phyloP scores from a whole-genome alignment of 768 basidiomycete species.

The Multifurca ochricompacta region DNA sequence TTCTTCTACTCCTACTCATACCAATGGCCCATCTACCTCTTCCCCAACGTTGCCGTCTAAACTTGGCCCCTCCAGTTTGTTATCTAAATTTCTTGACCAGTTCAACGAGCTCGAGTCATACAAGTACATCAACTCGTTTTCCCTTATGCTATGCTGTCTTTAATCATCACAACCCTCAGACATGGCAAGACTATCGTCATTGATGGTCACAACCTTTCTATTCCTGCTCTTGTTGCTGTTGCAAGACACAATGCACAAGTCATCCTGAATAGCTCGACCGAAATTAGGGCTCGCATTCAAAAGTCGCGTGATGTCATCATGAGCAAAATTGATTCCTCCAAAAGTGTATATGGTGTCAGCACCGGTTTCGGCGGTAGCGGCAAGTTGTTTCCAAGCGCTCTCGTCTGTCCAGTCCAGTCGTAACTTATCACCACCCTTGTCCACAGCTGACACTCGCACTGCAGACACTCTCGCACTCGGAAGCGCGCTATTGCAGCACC shows the following conservation, averaged over 20 bases:
- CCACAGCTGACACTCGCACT: constrained; percentile 71
- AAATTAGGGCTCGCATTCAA: constrained; percentile 44
- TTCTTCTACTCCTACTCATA: neutral
- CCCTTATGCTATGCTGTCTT: neutral
- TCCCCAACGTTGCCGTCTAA: too few species aligned
- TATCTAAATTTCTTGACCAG: constrained; percentile 51
- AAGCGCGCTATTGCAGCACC: constrained; percentile 78
- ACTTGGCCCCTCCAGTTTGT: constrained; percentile 28
- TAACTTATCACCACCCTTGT: constrained; percentile 4
- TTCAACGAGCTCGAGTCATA: constrained; percentile 55
- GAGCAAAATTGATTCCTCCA: constrained; percentile 56
- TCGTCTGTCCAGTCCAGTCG: constrained; percentile 14
- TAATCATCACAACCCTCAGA: constrained; percentile 30
- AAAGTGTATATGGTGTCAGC: constrained; percentile 78
- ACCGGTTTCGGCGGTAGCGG: constrained; percentile 87
- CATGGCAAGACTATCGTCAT: constrained; percentile 54
- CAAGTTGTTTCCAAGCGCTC: constrained; percentile 18
- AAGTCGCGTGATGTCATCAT: constrained; percentile 57
- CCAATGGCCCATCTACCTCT: too few species aligned
- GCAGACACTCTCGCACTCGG: constrained; percentile 66
- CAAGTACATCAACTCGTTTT: constrained; percentile 38
- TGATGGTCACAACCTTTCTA: constrained; percentile 63
- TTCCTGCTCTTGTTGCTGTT: constrained; percentile 70
- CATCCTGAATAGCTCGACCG: constrained; percentile 40
- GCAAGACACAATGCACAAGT: constrained; percentile 55